Percentiles rank a stretch among this genome's conserved stretches.
Evolutionary conservation across 768 basidiomycete genomes (phyloP).

Genomic region (Tricholoma terreum): DNA sequence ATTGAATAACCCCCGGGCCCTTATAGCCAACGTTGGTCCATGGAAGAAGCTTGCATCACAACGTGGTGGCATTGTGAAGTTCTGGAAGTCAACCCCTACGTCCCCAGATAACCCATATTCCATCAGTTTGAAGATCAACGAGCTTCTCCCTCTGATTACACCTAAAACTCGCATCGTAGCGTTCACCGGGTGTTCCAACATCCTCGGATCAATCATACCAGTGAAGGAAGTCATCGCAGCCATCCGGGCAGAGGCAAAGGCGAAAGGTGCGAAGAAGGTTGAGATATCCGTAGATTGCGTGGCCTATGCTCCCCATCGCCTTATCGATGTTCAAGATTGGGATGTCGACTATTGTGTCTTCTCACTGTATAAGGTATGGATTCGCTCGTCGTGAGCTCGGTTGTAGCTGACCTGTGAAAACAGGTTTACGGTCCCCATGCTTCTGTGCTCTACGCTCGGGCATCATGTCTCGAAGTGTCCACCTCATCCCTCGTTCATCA

Average conservation of each 20-base stretch:
- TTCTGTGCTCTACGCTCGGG: conserved; percentile 61
- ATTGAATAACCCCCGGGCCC: not conserved
- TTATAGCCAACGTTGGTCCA: conserved; percentile 68
- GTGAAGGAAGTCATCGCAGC: conserved; percentile 55
- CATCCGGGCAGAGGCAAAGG: conserved; percentile 46
- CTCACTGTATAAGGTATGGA: conserved; percentile 69
- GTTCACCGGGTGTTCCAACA: conserved; percentile 72
- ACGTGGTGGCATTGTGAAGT: conserved; percentile 49
- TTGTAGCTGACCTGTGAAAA: no score
- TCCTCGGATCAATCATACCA: conserved; percentile 64
- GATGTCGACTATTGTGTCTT: conserved; percentile 73
- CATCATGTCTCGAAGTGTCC: conserved; percentile 44
- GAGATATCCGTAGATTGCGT: conserved; percentile 77
- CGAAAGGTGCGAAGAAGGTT: conserved; percentile 54
- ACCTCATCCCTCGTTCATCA: conserved; percentile 64
- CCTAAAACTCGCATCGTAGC: conserved; percentile 69
- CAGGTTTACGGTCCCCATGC: conserved; percentile 77
- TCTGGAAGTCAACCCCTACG: conserved; percentile 53
- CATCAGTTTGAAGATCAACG: conserved; percentile 47
- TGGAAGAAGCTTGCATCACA: conserved; percentile 75
- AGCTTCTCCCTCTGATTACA: conserved; percentile 61
- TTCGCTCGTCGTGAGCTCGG: not conserved
- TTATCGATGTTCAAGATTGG: conserved; percentile 72
- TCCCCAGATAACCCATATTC: conserved; percentile 65
- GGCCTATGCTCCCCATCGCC: conserved; percentile 72